Conservation (phyloP, 331 rosid species). For the Spiraea crenata region DNA sequence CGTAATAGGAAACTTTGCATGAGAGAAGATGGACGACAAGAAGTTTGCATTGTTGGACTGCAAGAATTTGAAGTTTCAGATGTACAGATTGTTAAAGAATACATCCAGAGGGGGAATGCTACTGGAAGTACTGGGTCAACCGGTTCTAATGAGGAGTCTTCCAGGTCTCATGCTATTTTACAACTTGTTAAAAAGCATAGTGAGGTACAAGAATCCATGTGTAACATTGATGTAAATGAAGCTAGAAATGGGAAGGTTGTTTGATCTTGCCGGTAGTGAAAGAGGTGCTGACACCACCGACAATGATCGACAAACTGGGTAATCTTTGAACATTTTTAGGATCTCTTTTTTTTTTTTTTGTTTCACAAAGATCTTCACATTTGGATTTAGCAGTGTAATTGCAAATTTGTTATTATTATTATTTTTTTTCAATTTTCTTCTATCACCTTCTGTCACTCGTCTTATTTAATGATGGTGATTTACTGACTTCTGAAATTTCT, state of each 20-base stretch:
- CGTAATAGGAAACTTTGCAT: constrained; percentile 82
- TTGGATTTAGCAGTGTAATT: no score
- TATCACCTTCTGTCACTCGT: no score
- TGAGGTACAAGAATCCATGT: constrained; percentile 75
- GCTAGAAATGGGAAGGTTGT: constrained; percentile 77
- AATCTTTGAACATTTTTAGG: neutral
- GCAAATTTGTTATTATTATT: no score
- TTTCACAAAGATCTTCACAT: neutral
- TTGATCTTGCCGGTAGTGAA: constrained; percentile 99
- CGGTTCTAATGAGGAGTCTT: constrained; percentile 99
- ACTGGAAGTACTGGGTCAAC: constrained; percentile 98
- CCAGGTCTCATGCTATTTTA: constrained; percentile 97
- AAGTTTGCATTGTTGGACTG: constrained; percentile 99
- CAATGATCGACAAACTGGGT: constrained; percentile 98
- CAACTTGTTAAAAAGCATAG: constrained; percentile 79
- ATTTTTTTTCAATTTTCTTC: neutral
- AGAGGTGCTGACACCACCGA: constrained; percentile 99
- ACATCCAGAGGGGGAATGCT: constrained; percentile 89
- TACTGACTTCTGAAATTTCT: constrained; percentile 1
- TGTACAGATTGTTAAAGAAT: constrained; percentile 88
- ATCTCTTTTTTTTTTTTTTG: neutral
- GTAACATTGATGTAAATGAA: constrained; percentile 82
- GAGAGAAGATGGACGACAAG: constrained; percentile 98
- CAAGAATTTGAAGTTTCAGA: constrained; percentile 99
- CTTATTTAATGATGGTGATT: neutral